Evolutionary conservation across 768 basidiomycete genomes (phyloP).

Genomic region (Pulveroboletus sp.): DNA sequence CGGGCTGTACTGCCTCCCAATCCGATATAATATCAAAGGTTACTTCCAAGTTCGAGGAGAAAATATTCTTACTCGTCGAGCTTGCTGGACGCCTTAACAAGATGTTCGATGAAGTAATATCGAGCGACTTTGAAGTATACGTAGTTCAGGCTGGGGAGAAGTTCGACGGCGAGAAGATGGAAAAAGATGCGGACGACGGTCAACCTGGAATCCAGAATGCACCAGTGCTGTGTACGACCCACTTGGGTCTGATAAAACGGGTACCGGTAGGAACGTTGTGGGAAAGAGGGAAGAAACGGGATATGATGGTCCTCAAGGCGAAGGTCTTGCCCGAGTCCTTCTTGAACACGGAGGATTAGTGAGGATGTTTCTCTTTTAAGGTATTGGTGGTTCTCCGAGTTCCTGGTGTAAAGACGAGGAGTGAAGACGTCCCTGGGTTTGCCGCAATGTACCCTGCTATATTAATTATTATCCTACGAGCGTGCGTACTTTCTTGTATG

Average conservation of each 20-base stretch:
- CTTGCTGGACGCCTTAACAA: background rate
- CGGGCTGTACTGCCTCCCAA: background rate
- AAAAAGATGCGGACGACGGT: background rate
- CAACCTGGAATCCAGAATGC: background rate
- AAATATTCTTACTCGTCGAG: background rate
- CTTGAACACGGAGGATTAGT: background rate
- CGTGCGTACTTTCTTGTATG: too few species aligned
- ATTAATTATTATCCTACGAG: too few species aligned
- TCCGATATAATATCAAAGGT: background rate
- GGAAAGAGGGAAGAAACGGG: background rate
- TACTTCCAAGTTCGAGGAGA: background rate
- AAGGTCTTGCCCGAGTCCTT: background rate
- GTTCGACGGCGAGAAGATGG: background rate
- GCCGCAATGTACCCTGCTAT: too few species aligned
- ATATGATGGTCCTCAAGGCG: background rate
- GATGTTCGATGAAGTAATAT: background rate
- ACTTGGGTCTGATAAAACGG: background rate
- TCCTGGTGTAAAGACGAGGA: too few species aligned
- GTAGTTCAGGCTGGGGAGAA: background rate
- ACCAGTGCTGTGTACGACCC: background rate
- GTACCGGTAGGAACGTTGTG: background rate
- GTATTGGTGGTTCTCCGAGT: too few species aligned
- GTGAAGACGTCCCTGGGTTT: too few species aligned
- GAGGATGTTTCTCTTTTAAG: too few species aligned
- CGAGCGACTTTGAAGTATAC: background rate